These are phyloP conservation scores for Ophiocordyceps australis DNA, from an alignment of 2,329 filamentous ascomycete species.

Conservation along the genomic window DNA sequence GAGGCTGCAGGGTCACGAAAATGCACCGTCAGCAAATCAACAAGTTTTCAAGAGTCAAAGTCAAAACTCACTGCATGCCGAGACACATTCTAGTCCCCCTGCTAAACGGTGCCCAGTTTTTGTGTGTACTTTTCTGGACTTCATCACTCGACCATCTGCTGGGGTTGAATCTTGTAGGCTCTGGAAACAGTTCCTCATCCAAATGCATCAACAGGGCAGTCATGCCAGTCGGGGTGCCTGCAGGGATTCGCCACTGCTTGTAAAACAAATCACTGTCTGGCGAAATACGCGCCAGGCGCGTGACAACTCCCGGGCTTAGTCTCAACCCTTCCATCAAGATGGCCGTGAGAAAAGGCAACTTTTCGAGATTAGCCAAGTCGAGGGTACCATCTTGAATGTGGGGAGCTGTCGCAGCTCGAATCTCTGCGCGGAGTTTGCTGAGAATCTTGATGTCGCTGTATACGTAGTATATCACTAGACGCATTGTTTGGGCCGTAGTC, in stretches of 20 bases:
- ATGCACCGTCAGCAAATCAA: background rate
- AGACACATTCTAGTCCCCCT: background rate
- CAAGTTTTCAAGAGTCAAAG: background rate
- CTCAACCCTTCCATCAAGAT: constrained; percentile 18
- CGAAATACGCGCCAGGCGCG: constrained; percentile 8
- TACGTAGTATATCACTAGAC: constrained; percentile 15
- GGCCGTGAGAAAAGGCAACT: constrained; percentile 17
- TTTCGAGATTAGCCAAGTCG: constrained; percentile 8
- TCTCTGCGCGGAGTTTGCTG: constrained; percentile 12
- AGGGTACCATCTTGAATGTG: constrained; percentile 2
- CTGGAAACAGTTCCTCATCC: constrained; percentile 7
- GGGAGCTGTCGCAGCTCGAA: constrained; percentile 5
- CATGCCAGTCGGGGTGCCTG: constrained; percentile 16
- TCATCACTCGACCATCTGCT: constrained; percentile 7
- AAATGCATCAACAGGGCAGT: constrained; percentile 10
- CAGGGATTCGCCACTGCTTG: constrained; percentile 10
- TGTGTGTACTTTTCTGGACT: background rate
- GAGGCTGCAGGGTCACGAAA: background rate
- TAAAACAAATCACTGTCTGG: constrained; percentile 9
- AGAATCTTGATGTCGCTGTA: constrained; percentile 12
- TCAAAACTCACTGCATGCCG: background rate
- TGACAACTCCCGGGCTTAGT: constrained; percentile 16
- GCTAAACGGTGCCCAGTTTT: background rate
- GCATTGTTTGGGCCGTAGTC: constrained; percentile 15
- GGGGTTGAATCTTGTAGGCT: constrained; percentile 8